Percentiles rank a stretch among this genome's conserved stretches.
phyloP scores from a whole-genome alignment of 345 rosid genomes.

The Lepidium didymum region DNA sequence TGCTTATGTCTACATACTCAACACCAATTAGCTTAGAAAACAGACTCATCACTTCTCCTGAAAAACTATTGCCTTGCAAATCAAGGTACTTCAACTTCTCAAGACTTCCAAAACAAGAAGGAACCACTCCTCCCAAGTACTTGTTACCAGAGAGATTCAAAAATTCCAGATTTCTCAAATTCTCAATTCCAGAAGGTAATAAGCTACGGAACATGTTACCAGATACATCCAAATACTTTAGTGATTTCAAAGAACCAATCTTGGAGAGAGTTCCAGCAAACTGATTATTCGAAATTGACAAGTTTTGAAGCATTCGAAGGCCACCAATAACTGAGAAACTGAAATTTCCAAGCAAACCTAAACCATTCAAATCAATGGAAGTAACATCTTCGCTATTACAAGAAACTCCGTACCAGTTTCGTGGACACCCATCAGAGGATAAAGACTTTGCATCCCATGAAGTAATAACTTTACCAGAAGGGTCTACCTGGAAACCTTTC shows the following conservation, averaged over 20 bases:
- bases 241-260: conserved; percentile 45
- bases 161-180: conserved; percentile 36
- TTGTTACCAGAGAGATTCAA: conserved; percentile 54
- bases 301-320: conserved; percentile 51
- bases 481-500: conserved; percentile 56
- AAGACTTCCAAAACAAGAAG: conserved; percentile 44
- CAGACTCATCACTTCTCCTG: conserved; percentile 64
- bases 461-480: conserved; percentile 43
- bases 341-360: conserved; percentile 61
- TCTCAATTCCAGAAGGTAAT: conserved; percentile 41
- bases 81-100: conserved; percentile 53
- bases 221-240: conserved; percentile 54
- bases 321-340: conserved; percentile 49
- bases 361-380: conserved; percentile 50
- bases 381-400: conserved; percentile 56
- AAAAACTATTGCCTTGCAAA: conserved; percentile 50
- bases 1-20: conserved; percentile 56
- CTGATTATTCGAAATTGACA: conserved; percentile 59
- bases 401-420: conserved; percentile 66
- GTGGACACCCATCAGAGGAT: conserved; percentile 62
- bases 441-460: conserved; percentile 72
- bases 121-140: conserved; percentile 45
- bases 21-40: conserved; percentile 44
- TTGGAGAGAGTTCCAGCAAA: conserved; percentile 61
- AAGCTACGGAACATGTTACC: conserved; percentile 48